Evolutionary conservation across 495 filamentous ascomycete species (phyloP).

Genomic region (Talaromyces nanjingensis): DNA sequence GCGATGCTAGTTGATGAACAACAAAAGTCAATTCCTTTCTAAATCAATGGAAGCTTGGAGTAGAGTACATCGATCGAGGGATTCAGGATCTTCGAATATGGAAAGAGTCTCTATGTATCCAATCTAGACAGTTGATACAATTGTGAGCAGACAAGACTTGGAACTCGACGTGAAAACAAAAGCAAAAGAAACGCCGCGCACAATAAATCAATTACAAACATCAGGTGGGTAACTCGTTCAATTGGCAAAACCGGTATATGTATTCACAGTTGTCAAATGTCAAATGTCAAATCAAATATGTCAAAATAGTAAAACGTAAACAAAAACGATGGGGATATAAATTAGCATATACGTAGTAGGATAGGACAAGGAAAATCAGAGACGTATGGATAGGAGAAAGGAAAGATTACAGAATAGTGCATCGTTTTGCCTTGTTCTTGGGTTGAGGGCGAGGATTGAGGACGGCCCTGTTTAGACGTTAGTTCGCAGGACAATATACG

Average conservation of each 20-base stretch:
- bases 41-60: not conserved
- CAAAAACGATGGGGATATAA: slow-evolving; percentile 5
- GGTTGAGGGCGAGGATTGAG: slow-evolving; percentile 65
- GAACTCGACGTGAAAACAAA: not conserved
- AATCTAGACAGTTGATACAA: not conserved
- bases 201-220: not conserved
- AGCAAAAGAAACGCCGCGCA: not conserved
- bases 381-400: not conserved
- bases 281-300: not conserved
- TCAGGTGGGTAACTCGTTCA: not conserved
- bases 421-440: slow-evolving; percentile 64
- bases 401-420: slow-evolving; percentile 60
- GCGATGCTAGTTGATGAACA: not conserved
- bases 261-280: slow-evolving; percentile 1
- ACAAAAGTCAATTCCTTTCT: not conserved
- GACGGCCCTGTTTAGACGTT: slow-evolving; percentile 54
- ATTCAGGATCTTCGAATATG: not conserved
- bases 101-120: not conserved
- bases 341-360: slow-evolving; percentile 1
- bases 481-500: not conserved
- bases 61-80: not conserved
- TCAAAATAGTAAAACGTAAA: not conserved
- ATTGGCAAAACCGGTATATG: not conserved
- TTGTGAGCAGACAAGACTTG: not conserved
- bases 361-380: not conserved